phyloP scores from a whole-genome alignment of 495 filamentous ascomycete genomes.

The Daldinia concentrica region DNA sequence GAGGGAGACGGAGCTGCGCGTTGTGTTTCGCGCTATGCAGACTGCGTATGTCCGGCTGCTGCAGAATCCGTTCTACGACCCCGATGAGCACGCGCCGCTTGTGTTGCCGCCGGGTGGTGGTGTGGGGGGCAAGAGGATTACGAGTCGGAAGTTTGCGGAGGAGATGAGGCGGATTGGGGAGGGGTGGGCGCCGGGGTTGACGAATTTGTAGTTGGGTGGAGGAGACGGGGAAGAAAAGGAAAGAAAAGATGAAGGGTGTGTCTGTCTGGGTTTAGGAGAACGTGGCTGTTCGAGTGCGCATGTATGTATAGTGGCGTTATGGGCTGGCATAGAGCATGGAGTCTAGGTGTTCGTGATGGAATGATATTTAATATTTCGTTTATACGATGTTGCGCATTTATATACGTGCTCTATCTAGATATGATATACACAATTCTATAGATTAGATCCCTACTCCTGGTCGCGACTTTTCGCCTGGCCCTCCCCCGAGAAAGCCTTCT shows the following conservation, averaged over 20 bases:
- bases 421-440: constrained; percentile 9
- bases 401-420: constrained; percentile 15
- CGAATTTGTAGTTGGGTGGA: constrained; percentile 43
- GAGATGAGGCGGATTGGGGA: constrained; percentile 89
- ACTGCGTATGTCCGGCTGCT: constrained; percentile 87
- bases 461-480: neutral
- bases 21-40: constrained; percentile 88
- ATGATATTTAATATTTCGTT: constrained; percentile 11
- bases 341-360: constrained; percentile 30
- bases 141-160: constrained; percentile 78
- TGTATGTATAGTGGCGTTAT: constrained; percentile 31
- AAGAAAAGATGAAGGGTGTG: neutral
- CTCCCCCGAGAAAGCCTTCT: constrained; percentile 26
- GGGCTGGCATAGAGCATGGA: constrained; percentile 35
- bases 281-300: neutral
- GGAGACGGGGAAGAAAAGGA: neutral
- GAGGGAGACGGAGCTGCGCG: constrained; percentile 81
- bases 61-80: constrained; percentile 94
- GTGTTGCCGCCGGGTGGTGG: constrained; percentile 45
- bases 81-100: constrained; percentile 74
- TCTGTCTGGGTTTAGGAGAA: neutral
- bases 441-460: neutral
- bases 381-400: constrained; percentile 1
- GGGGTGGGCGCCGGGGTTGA: constrained; percentile 66
- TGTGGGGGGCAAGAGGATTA: constrained; percentile 72